Evolutionary conservation across 805 yeast species (phyloP), one percentile per base, ranked within the genome.

Genomic region (Candida morakotiae): DNA sequence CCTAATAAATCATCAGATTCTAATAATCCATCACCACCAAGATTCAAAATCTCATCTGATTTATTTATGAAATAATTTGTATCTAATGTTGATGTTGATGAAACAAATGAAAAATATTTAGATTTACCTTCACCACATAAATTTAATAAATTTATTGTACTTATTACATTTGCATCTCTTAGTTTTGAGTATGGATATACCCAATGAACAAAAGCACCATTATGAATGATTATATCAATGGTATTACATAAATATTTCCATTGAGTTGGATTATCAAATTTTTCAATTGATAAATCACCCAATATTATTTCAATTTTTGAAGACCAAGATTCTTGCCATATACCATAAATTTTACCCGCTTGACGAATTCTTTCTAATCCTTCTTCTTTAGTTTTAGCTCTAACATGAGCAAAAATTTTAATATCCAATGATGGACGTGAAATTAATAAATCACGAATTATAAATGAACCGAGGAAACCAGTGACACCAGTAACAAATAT

Each of bases 191-290:
- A 93, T 19, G 98, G 98, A 59, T 85, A 93, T 2, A 89, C 96
- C 99, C 99, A 93, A 60, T 93, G 98, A 26, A 93, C 99, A 44
- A 89, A 71, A 13, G 99, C 99, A 68, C 98, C 98, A 51, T 93
- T 93, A 61, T 93, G 99, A 44, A 93, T 77, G 36, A 93, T 80
- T 3, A 82, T 81, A 59, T 94, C 98, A 40, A 91, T 69, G 1
- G 67, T 62, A 11, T 74, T 60, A 8, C 78, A 64, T 41, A 93
- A 71, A 6, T 51, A 34, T 1, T 47, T 30, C 95, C 96, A 93
- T 22, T 67, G 64, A 3, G 50, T 57, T 24, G 71, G 70, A 13
- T 63, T 47, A 0, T 97, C 98, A 56, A 93, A 81, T 30, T 82
- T 71, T n/a, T 72, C 64, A 45, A 72, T 62, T 5, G 91, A 75